A percentile compares a stretch with the other conserved stretches of the same genome.
Conservation (phyloP, 2,329 filamentous ascomycete genomes). For the Nannizziopsis arthrosporioides region DNA sequence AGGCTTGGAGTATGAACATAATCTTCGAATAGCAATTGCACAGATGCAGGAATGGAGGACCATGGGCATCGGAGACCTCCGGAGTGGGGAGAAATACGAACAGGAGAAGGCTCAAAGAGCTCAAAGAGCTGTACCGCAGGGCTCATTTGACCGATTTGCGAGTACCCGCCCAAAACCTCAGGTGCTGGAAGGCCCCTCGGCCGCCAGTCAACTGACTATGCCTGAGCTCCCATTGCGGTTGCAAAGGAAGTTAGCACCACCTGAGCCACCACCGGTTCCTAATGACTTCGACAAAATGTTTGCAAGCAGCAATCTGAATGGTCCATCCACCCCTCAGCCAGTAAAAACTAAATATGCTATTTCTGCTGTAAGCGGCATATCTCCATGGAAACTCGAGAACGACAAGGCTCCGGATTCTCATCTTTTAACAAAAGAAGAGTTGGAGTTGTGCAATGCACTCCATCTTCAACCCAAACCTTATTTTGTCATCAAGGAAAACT, state of each 20-base stretch:
- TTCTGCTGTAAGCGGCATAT: constrained; percentile 37
- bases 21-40: constrained; percentile 73
- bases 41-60: constrained; percentile 92
- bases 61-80: constrained; percentile 71
- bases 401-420: constrained; percentile 70
- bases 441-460: constrained; percentile 72
- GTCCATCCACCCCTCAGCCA: constrained; percentile 27
- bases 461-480: constrained; percentile 90
- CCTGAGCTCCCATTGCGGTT: constrained; percentile 61
- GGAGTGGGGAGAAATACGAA: constrained; percentile 84
- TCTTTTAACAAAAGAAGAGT: constrained; percentile 70
- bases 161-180: constrained; percentile 56
- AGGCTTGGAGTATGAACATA: constrained; percentile 80
- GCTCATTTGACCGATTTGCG: constrained; percentile 75
- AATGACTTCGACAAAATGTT: constrained; percentile 46
- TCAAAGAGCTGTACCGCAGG: constrained; percentile 55
- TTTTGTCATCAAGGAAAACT: constrained; percentile 80
- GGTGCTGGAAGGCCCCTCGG: constrained; percentile 60
- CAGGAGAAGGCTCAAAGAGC: constrained; percentile 68
- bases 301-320: constrained; percentile 43
- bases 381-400: constrained; percentile 52
- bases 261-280: constrained; percentile 27
- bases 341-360: constrained; percentile 43
- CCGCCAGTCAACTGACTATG: constrained; percentile 63
- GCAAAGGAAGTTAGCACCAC: constrained; percentile 27